A percentile compares a stretch with the other conserved stretches of the same genome.
Evolutionary conservation across 495 filamentous ascomycete genomes (phyloP).

Genomic region (Aspergillus nanangensis): DNA sequence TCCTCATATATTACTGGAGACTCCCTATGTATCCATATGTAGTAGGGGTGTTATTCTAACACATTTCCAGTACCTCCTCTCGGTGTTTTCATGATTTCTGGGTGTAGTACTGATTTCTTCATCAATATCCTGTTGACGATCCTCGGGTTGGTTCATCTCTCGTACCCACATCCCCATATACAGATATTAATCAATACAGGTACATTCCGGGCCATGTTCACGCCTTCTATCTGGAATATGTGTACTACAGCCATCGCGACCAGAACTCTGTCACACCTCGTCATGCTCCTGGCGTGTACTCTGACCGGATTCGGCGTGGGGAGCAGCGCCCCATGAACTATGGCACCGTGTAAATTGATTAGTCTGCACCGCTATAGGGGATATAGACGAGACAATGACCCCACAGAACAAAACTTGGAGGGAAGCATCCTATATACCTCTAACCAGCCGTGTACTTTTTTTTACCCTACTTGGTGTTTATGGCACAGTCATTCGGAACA

Average conservation of each 20-base stretch:
- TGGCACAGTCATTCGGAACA: too few species aligned
- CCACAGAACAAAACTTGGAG: too few species aligned
- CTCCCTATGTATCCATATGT: too few species aligned
- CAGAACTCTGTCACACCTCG: conserved; percentile 37
- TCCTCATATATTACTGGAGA: background rate
- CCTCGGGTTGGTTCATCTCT: conserved; percentile 45
- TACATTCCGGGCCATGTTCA: conserved; percentile 81
- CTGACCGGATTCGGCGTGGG: conserved; percentile 69
- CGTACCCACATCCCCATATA: background rate
- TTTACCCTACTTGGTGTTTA: too few species aligned
- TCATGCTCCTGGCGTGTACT: conserved; percentile 73
- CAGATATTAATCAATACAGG: conserved; percentile 26
- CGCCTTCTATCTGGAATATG: conserved; percentile 86
- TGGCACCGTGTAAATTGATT: conserved; percentile 5
- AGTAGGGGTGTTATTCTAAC: too few species aligned
- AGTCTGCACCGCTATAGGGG: too few species aligned
- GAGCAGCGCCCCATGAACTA: conserved; percentile 32
- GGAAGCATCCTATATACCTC: too few species aligned
- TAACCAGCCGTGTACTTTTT: too few species aligned
- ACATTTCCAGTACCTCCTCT: conserved; percentile 53
- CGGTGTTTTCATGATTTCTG: conserved; percentile 59
- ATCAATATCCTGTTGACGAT: conserved; percentile 61
- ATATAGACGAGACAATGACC: too few species aligned
- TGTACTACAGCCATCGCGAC: conserved; percentile 73
- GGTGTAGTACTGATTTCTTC: conserved; percentile 59